These are phyloP conservation scores for Cryptococcus sp. DNA, from an alignment of 1,284 basidiomycete genomes.

Conservation along the genomic window DNA sequence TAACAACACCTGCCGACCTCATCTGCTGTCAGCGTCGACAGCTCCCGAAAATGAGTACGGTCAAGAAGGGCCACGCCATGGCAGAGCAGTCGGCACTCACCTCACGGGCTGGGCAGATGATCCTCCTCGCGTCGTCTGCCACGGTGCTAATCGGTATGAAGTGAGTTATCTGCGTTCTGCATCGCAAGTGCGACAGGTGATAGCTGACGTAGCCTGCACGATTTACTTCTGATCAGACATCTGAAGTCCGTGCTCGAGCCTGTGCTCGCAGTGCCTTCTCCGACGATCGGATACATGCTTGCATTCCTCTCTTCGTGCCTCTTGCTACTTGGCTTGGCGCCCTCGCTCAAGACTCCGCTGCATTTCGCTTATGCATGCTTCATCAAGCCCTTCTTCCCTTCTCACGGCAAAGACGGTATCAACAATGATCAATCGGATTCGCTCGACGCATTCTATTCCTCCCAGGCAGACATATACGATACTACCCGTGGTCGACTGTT, in stretches of 20 bases:
- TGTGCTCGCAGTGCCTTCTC: constrained; percentile 1
- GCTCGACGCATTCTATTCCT: constrained; percentile 62
- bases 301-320: constrained; percentile 15
- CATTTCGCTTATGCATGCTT: constrained; percentile 55
- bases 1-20: no score
- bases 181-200: background rate
- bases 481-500: constrained; percentile 63
- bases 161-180: background rate
- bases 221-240: background rate
- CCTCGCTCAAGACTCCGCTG: constrained; percentile 31
- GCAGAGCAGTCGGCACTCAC: background rate
- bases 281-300: constrained; percentile 7
- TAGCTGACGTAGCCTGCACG: background rate
- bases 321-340: constrained; percentile 7
- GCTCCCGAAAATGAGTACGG: no score
- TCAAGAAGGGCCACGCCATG: background rate
- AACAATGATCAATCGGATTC: constrained; percentile 46
- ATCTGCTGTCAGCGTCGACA: no score
- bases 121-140: background rate
- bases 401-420: constrained; percentile 27
- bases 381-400: constrained; percentile 53
- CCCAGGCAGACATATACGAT: constrained; percentile 72
- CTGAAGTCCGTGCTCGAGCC: background rate
- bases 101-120: background rate
- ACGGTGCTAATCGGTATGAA: background rate